A percentile compares a stretch with the other conserved stretches of the same genome.
These are phyloP conservation scores for Fusarium avenaceum DNA, from an alignment of 2,329 filamentous ascomycete species.

Conservation along the genomic window DNA sequence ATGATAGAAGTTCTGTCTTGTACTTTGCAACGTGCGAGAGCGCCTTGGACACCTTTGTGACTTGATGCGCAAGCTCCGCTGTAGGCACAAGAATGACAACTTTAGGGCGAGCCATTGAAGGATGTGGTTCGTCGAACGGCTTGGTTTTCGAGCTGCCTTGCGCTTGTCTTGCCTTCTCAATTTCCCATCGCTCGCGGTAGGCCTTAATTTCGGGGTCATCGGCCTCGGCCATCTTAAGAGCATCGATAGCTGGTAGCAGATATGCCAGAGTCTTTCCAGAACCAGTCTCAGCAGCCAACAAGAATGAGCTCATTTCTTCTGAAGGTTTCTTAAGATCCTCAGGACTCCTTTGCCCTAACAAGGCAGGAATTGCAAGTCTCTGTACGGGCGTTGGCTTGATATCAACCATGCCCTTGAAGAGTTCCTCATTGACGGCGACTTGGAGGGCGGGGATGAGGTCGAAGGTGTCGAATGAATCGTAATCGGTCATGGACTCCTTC, in stretches of 20 bases:
- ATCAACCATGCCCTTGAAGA: constrained; percentile 79
- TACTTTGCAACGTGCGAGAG: constrained; percentile 90
- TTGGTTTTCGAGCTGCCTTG: constrained; percentile 69
- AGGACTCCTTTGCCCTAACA: constrained; percentile 70
- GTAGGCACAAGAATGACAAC: constrained; percentile 92
- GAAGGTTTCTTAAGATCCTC: constrained; percentile 51
- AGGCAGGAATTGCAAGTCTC: constrained; percentile 84
- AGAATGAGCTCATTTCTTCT: constrained; percentile 67
- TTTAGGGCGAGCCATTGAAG: constrained; percentile 81
- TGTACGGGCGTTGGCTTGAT: constrained; percentile 90
- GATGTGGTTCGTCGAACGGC: constrained; percentile 76
- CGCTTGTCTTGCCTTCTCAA: constrained; percentile 69
- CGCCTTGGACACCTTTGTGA: constrained; percentile 82
- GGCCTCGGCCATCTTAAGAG: constrained; percentile 81
- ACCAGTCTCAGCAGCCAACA: constrained; percentile 95
- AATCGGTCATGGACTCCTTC: constrained; percentile 70
- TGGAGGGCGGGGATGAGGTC: constrained; percentile 79
- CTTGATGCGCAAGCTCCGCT: constrained; percentile 90
- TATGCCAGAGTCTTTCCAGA: constrained; percentile 98
- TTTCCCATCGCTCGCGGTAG: constrained; percentile 67
- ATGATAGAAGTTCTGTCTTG: constrained; percentile 85
- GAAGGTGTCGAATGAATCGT: constrained; percentile 87
- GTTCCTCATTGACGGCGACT: constrained; percentile 78
- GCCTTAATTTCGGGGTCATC: constrained; percentile 70
- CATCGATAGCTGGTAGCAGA: constrained; percentile 85